Evolutionary conservation across 805 yeast genomes (phyloP).

Genomic region (Schizosaccharomyces octosporus): DNA sequence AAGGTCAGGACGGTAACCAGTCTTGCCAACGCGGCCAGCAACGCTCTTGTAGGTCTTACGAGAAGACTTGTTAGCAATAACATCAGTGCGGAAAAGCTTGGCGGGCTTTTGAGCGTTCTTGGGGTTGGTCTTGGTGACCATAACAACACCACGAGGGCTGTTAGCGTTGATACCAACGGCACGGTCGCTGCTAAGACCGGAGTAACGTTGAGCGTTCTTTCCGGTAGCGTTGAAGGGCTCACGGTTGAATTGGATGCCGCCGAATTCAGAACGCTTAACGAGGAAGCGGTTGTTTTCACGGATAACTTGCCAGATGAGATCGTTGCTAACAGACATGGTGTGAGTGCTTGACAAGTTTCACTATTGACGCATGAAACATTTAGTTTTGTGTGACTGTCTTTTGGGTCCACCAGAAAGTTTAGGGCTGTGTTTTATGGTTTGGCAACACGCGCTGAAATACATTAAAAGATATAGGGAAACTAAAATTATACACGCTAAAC

Average conservation of each 20-base stretch:
- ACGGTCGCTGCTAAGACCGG: constrained; percentile 25
- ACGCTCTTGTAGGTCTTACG: constrained; percentile 23
- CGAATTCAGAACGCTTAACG: not conserved
- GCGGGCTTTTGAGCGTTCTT: constrained; percentile 26
- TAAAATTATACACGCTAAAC: too few species aligned
- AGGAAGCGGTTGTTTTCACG: constrained; percentile 1
- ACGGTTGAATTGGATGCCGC: constrained; percentile 11
- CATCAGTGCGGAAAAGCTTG: constrained; percentile 16
- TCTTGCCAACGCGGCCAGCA: constrained; percentile 17
- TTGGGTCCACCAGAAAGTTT: not conserved
- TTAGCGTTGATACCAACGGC: constrained; percentile 22
- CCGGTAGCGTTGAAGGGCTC: constrained; percentile 28
- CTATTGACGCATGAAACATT: not conserved
- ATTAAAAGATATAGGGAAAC: too few species aligned
- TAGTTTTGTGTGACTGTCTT: not conserved
- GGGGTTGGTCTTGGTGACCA: constrained; percentile 19
- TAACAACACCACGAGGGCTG: constrained; percentile 17
- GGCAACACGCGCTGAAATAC: too few species aligned
- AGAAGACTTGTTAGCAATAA: constrained; percentile 21
- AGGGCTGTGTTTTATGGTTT: too few species aligned
- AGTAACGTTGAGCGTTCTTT: constrained; percentile 22
- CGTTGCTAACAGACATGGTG: constrained; percentile 3
- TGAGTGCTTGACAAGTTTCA: not conserved
- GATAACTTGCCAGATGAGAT: constrained; percentile 3
- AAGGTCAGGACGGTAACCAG: constrained; percentile 26